Conservation (phyloP, 1,139 yeast genomes). For the Barnettozyma hawaiiensis region DNA sequence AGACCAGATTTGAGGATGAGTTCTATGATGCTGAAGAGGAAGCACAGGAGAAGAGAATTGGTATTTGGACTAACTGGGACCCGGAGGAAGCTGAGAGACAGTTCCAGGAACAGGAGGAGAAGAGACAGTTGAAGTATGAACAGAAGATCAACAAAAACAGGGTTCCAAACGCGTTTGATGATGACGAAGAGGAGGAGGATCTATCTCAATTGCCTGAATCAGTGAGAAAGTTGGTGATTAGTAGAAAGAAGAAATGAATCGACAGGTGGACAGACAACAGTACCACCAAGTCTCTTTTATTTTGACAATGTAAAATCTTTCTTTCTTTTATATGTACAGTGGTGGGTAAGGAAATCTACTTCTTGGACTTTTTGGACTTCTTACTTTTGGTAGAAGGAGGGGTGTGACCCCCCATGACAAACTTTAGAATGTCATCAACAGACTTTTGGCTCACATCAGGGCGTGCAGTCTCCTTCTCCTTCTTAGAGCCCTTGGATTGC, state of each 20-base stretch:
- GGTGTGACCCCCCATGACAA: conserved; percentile 65
- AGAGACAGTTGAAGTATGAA: conserved; percentile 24
- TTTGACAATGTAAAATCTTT: too few species aligned
- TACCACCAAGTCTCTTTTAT: neutral
- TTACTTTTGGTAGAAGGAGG: conserved; percentile 31
- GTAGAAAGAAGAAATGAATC: conserved; percentile 3
- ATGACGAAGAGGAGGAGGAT: conserved; percentile 26
- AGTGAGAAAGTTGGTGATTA: conserved; percentile 25
- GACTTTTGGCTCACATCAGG: conserved; percentile 33
- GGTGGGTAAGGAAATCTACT: too few species aligned
- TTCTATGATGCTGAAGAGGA: conserved; percentile 56
- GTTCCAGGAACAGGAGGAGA: conserved; percentile 27
- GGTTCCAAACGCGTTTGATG: conserved; percentile 23
- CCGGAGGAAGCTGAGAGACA: conserved; percentile 33
- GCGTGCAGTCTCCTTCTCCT: conserved; percentile 7
- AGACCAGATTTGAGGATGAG: conserved; percentile 49
- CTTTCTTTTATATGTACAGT: conserved; percentile 10
- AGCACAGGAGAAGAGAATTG: conserved; percentile 52
- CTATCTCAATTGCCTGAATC: conserved; percentile 28
- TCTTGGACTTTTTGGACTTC: conserved; percentile 17
- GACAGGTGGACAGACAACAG: too few species aligned
- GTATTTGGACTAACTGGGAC: conserved; percentile 62
- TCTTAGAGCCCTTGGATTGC: conserved; percentile 9
- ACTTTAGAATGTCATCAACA: conserved; percentile 62
- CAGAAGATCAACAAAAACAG: conserved; percentile 20